phyloP scores from a whole-genome alignment of 352 stramenopile species.

The Phytophthora foliorum region DNA sequence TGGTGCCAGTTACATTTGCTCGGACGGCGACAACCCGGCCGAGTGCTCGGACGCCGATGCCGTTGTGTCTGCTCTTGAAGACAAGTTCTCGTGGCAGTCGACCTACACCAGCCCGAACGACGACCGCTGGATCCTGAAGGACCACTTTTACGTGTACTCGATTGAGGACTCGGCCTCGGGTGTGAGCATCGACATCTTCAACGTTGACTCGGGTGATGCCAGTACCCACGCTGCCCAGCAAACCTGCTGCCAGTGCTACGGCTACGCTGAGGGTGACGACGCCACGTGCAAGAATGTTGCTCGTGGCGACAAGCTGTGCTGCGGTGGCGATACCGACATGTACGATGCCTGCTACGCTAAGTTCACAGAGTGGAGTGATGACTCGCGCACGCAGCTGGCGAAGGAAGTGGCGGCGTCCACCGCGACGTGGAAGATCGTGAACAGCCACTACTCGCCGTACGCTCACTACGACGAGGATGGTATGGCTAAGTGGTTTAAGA shows the following conservation, averaged over 20 bases:
- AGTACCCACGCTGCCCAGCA: conserved; percentile 57
- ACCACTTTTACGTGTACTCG: conserved; percentile 66
- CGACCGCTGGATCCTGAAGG: conserved; percentile 62
- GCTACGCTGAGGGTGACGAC: conserved; percentile 53
- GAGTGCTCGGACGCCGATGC: conserved; percentile 39
- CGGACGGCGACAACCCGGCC: conserved; percentile 37
- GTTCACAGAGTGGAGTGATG: conserved; percentile 57
- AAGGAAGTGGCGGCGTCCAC: conserved; percentile 53
- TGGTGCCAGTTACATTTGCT: conserved; percentile 67
- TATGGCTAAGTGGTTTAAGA: conserved; percentile 54
- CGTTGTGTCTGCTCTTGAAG: conserved; percentile 34
- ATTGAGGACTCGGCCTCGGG: conserved; percentile 50
- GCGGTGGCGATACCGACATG: conserved; percentile 45
- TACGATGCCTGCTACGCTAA: conserved; percentile 53
- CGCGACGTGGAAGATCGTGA: conserved; percentile 75
- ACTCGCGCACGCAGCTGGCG: conserved; percentile 54
- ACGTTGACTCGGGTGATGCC: conserved; percentile 67
- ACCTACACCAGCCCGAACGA: conserved; percentile 62
- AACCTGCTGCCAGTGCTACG: conserved; percentile 72
- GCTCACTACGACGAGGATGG: conserved; percentile 50
- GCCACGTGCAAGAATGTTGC: conserved; percentile 52
- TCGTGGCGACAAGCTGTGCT: conserved; percentile 51
- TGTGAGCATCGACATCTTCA: conserved; percentile 70
- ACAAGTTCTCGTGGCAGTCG: conserved; percentile 61
- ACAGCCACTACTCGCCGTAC: conserved; percentile 69